Evolutionary conservation across 2,329 filamentous ascomycete genomes (phyloP).

Genomic region (Alternaria arbusti): DNA sequence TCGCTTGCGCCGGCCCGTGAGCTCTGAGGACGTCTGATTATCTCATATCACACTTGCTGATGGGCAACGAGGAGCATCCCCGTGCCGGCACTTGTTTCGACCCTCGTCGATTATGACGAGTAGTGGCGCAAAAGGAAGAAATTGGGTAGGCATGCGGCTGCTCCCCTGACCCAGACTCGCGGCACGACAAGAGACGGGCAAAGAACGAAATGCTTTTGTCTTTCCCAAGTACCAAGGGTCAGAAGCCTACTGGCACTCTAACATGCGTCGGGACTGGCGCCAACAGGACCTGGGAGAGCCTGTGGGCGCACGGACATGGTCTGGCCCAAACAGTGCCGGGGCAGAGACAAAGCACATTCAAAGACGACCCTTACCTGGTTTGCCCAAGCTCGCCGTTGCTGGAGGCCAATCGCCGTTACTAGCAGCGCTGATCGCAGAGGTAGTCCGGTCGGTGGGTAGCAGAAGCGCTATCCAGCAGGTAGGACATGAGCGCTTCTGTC

Average conservation of each 20-base stretch:
- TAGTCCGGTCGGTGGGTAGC: conserved; percentile 10
- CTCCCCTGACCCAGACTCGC: conserved; percentile 42
- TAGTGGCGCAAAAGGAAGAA: conserved; percentile 12
- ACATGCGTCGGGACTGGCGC: conserved; percentile 45
- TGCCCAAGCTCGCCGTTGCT: conserved; percentile 30
- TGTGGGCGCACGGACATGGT: conserved; percentile 40
- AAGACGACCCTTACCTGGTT: conserved; percentile 26
- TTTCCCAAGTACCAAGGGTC: conserved; percentile 45
- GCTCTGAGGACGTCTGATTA: conserved; percentile 20
- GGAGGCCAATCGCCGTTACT: conserved; percentile 25
- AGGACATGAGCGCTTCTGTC: conserved; percentile 17
- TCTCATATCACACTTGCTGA: conserved; percentile 19
- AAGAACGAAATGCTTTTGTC: conserved; percentile 31
- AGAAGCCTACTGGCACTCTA: conserved; percentile 32
- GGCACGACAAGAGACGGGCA: conserved; percentile 40
- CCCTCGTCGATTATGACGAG: not conserved
- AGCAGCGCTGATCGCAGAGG: conserved; percentile 22
- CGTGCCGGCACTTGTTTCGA: conserved; percentile 9
- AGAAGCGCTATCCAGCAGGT: conserved; percentile 15
- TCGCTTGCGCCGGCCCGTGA: conserved; percentile 47
- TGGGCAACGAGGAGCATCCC: conserved; percentile 11
- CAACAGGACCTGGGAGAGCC: conserved; percentile 33
- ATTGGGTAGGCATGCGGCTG: conserved; percentile 38
- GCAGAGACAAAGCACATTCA: conserved; percentile 41
- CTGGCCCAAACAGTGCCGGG: conserved; percentile 39